Evolutionary conservation across 2,329 filamentous ascomycete genomes (phyloP).

Genomic region (Sarocladium kiliense): DNA sequence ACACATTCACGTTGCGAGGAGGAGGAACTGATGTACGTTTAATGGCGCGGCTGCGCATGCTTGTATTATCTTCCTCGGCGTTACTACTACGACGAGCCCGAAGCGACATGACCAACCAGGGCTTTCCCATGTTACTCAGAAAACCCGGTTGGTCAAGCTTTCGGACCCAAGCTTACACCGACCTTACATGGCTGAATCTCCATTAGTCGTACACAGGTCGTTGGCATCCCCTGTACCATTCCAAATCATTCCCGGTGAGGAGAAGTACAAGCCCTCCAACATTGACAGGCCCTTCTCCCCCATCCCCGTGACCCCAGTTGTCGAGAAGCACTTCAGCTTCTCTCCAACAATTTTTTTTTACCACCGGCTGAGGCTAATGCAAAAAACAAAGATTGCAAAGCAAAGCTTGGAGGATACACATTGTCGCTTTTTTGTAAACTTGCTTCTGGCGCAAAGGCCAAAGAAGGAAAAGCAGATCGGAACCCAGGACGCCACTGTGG

Average conservation of each 20-base stretch:
- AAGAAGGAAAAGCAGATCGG: conserved; percentile 2
- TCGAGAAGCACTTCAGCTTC: conserved; percentile 1
- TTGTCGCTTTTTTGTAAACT: conserved; percentile 4
- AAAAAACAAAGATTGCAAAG: background rate
- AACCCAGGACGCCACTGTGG: conserved; percentile 4
- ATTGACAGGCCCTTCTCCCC: conserved; percentile 3
- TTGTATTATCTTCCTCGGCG: conserved; percentile 8
- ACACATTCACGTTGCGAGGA: background rate
- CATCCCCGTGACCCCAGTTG: background rate
- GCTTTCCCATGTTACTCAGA: conserved; percentile 8
- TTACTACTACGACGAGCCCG: conserved; percentile 5
- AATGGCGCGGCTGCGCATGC: conserved; percentile 4
- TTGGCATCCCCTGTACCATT: background rate
- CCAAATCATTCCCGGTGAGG: background rate
- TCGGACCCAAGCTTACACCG: conserved; percentile 5
- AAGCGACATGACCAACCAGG: background rate
- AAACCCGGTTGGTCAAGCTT: background rate
- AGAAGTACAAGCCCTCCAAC: conserved; percentile 1
- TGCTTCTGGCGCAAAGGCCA: background rate
- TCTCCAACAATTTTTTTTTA: conserved; percentile 22
- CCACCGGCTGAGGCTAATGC: conserved; percentile 45
- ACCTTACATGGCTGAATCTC: conserved; percentile 7
- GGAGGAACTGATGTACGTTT: background rate
- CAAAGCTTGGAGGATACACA: conserved; percentile 4
- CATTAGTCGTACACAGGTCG: conserved; percentile 9